Base-by-base conservation (phyloP, 78 protist species). In the Chrysochromulina tobinii region DNA sequence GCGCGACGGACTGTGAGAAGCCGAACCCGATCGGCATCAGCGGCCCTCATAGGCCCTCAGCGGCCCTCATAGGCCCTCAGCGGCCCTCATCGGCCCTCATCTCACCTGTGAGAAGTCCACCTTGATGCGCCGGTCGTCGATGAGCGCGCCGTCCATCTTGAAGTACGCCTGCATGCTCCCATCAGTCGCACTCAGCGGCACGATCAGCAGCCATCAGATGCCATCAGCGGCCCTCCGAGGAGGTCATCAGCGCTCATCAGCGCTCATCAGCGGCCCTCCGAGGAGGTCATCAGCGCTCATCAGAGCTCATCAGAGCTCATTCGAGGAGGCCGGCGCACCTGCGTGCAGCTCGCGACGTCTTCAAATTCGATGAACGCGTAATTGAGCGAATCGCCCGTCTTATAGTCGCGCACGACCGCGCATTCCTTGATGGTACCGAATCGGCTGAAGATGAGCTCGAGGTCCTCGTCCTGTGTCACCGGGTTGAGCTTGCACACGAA, bases 401-500 rank as follows among this genome's bases (percentile, higher is more conserved):
- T 89, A 27, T 48, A 6, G 94, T 98, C 98, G 17, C 97, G 92
- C 25, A 98, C 91, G 54, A 99, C 94, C 83, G 81, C 81, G 75
- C 93, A 91, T 54, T 79, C 64, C 50, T n/a, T 21, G 61, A 97
- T 73, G 17, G 66, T 66, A 3, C 99, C 99, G 72, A 97, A 99
- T 8, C 97, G 92, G 1, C 94, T n/a, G 86, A 99, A 99, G 20
- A 96, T 94, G 73, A 95, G 48, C 55, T 94, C 98, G 53, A 99
- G 91, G 91, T 98, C 99, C 61, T 93, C 98, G 81, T 97, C 96
- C 50, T 86, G 69, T 11, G 99, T 98, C 20, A 69, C 64, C 15
- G 98, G 98, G 89, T 99, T 98, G 68, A 99, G 95, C 91, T 97
- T 97, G 94, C 99, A 98, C 53, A 98, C 99, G 83, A 98, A 99